Conservation (phyloP, 805 yeast genomes). For the Starmerella potacharoeniae region DNA sequence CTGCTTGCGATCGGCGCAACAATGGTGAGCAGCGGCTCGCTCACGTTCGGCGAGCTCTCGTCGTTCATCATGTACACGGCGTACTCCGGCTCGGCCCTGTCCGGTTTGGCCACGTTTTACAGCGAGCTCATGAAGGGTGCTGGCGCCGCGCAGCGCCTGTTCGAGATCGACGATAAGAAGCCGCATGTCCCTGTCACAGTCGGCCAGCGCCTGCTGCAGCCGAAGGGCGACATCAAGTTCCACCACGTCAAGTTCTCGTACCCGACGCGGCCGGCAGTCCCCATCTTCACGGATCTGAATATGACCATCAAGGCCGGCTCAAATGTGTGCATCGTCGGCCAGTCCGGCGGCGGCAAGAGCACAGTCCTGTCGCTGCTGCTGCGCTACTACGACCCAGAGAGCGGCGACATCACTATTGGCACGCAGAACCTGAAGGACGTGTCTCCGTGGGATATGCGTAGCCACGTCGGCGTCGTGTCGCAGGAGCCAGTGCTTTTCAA, state of each 20-base stretch:
- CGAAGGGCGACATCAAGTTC: conserved; percentile 41
- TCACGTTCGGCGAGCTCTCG: conserved; percentile 79
- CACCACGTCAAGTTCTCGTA: conserved; percentile 57
- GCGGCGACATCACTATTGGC: conserved; percentile 56
- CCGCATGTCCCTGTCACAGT: conserved; percentile 58
- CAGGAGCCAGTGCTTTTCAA: conserved; percentile 87
- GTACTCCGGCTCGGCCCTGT: conserved; percentile 84
- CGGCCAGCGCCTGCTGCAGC: conserved; percentile 40
- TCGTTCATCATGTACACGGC: conserved; percentile 93
- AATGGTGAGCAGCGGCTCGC: conserved; percentile 63
- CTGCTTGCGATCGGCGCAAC: conserved; percentile 69
- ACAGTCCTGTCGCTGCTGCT: conserved; percentile 70
- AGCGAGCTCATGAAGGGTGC: conserved; percentile 94
- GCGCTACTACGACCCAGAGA: conserved; percentile 69
- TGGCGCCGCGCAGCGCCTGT: conserved; percentile 86
- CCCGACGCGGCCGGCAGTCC: conserved; percentile 70
- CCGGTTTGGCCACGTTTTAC: conserved; percentile 82
- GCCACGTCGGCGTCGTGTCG: conserved; percentile 76
- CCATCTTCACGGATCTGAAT: conserved; percentile 50
- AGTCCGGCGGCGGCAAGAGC: conserved; percentile 94
- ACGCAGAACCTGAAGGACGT: conserved; percentile 49
- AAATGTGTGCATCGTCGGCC: conserved; percentile 89
- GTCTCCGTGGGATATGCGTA: conserved; percentile 61
- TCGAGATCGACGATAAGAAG: conserved; percentile 70
- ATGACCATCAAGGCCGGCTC: conserved; percentile 65